Conservation (phyloP, 2,329 filamentous ascomycete species). For the Colletotrichum chlorophyti region DNA sequence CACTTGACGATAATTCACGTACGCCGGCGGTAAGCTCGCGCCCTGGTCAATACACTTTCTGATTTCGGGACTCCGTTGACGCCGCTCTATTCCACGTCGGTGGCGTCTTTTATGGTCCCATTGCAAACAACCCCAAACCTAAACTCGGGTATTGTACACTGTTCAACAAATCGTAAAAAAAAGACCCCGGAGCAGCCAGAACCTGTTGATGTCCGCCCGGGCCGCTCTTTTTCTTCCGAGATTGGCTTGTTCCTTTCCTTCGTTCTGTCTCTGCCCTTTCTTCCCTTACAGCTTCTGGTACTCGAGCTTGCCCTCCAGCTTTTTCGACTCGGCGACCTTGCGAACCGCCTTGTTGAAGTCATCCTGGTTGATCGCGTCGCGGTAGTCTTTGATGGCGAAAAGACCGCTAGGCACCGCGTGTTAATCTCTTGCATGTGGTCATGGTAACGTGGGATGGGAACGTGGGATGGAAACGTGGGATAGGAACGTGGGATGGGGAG, state of each 20-base stretch:
- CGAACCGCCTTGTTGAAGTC: constrained; percentile 99
- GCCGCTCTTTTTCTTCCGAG: constrained; percentile 1
- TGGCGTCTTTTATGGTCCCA: constrained; percentile 13
- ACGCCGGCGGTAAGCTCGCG: no score
- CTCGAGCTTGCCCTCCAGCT: constrained; percentile 96
- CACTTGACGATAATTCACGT: no score
- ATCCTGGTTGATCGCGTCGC: constrained; percentile 95
- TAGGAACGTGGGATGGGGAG: no score
- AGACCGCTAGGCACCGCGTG: constrained; percentile 68
- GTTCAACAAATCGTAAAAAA: constrained; percentile 22
- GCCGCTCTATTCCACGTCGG: constrained; percentile 10
- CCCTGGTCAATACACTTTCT: no score
- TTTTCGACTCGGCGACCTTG: constrained; percentile 97
- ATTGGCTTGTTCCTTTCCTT: background rate
- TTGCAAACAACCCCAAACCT: constrained; percentile 28
- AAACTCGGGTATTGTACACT: constrained; percentile 29
- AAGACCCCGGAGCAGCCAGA: constrained; percentile 5
- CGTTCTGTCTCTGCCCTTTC: background rate
- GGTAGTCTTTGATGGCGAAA: constrained; percentile 98
- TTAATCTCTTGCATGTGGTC: constrained; percentile 35
- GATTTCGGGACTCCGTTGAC: background rate
- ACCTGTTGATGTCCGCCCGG: background rate
- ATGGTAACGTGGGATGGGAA: background rate
- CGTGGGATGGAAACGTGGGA: no score
- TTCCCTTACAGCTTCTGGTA: constrained; percentile 82